phyloP scores from a whole-genome alignment of 2,329 filamentous ascomycete genomes.

The Exophiala lecanii-corni region DNA sequence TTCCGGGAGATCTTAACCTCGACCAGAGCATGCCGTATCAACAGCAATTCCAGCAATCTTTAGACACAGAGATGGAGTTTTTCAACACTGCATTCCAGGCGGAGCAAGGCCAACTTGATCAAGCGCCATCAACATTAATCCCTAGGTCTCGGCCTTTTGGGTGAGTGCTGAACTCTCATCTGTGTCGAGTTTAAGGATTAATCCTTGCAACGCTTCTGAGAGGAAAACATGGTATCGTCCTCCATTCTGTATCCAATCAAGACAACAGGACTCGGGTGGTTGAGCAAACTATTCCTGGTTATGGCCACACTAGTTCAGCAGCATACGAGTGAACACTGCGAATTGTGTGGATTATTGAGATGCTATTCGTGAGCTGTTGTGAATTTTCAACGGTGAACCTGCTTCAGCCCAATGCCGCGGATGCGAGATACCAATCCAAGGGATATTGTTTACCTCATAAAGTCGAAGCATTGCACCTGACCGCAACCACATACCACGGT shows the following conservation, averaged over 20 bases:
- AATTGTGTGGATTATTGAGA: too few species aligned
- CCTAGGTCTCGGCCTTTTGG: not conserved
- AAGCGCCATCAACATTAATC: not conserved
- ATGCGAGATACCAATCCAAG: too few species aligned
- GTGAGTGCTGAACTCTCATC: conserved; percentile 3
- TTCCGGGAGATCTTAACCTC: conserved; percentile 13
- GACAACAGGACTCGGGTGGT: not conserved
- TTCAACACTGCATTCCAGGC: conserved; percentile 23
- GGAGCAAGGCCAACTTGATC: conserved; percentile 14
- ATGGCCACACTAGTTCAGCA: too few species aligned
- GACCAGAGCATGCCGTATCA: conserved; percentile 1
- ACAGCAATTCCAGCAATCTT: conserved; percentile 14
- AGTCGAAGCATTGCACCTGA: too few species aligned
- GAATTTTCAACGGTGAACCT: too few species aligned
- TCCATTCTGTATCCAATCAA: conserved; percentile 2
- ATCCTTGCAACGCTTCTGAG: conserved; percentile 2
- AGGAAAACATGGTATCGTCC: conserved; percentile 3
- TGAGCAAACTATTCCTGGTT: too few species aligned
- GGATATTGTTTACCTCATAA: too few species aligned
- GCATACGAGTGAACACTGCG: too few species aligned
- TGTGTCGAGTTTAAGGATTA: conserved; percentile 8
- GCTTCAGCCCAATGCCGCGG: too few species aligned
- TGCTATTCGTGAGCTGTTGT: too few species aligned
- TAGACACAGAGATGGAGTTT: conserved; percentile 26
- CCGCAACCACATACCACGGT: too few species aligned